Evolutionary conservation across 768 basidiomycete species (phyloP).

Genomic region (Leccinum disarticulatum): DNA sequence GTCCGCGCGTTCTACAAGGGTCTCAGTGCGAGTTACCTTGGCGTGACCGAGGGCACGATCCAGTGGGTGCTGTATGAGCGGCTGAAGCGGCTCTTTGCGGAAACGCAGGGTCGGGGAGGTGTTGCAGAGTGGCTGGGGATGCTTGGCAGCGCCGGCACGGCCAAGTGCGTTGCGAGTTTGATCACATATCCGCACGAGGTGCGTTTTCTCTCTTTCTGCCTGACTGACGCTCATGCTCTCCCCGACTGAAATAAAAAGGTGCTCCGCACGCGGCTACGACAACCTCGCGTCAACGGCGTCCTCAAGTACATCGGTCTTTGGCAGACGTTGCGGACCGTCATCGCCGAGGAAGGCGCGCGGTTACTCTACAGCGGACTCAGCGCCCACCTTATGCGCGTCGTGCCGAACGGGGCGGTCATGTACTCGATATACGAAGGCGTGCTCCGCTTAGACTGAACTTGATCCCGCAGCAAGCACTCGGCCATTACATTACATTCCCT

Average conservation of each 20-base stretch:
- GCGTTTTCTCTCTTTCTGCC: slow-evolving; percentile 17
- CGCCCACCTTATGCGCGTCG: slow-evolving; percentile 94
- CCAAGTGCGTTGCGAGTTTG: slow-evolving; percentile 90
- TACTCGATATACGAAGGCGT: slow-evolving; percentile 91
- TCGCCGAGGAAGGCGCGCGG: slow-evolving; percentile 85
- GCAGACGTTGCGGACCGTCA: slow-evolving; percentile 82
- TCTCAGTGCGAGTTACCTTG: slow-evolving; percentile 90
- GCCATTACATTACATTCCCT: no score
- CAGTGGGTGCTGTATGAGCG: slow-evolving; percentile 98
- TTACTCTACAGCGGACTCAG: slow-evolving; percentile 90
- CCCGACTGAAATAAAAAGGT: slow-evolving; percentile 52
- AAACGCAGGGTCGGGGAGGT: slow-evolving; percentile 55
- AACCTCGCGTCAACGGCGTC: slow-evolving; percentile 76
- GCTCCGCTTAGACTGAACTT: slow-evolving; percentile 53
- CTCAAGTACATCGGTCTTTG: slow-evolving; percentile 82
- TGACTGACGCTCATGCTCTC: no score
- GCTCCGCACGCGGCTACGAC: slow-evolving; percentile 86
- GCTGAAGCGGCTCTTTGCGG: slow-evolving; percentile 67
- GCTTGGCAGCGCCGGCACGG: slow-evolving; percentile 87
- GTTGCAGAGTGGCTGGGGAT: slow-evolving; percentile 73
- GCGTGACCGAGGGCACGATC: slow-evolving; percentile 94
- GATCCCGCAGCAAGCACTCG: background rate
- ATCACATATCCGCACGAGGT: slow-evolving; percentile 99
- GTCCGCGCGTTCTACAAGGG: slow-evolving; percentile 92
- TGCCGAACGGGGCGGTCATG: slow-evolving; percentile 97